A percentile compares a stretch with the other conserved stretches of the same genome.
Conservation (phyloP, 78 protist species). For the Dictyostelium brefeldianum region DNA sequence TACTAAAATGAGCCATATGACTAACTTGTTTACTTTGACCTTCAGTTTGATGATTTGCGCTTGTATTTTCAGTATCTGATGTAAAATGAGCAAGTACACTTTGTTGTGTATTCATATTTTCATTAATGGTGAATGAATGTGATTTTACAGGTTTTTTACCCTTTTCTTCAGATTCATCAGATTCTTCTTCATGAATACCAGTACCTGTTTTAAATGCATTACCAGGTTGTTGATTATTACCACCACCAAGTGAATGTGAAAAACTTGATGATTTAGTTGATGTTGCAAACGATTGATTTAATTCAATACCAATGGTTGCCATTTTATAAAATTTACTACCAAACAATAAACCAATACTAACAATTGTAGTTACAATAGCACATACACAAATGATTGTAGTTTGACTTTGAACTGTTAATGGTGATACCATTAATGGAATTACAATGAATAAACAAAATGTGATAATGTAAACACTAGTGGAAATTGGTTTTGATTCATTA, state of each 20-base stretch:
- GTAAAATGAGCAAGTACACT: conserved; percentile 4
- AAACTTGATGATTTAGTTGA: not conserved
- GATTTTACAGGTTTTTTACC: not conserved
- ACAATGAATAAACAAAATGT: conserved; percentile 56
- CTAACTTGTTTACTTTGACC: not conserved
- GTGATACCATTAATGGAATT: conserved; percentile 50
- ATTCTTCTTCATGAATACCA: not conserved
- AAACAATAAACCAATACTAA: conserved; percentile 5
- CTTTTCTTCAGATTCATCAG: not conserved
- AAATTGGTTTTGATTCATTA: conserved; percentile 37
- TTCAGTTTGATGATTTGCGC: too few species aligned
- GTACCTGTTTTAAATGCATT: too few species aligned
- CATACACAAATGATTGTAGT: conserved; percentile 21
- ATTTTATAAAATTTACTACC: conserved; percentile 28
- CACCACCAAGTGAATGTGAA: not conserved
- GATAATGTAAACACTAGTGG: conserved; percentile 19
- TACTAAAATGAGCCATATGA: not conserved
- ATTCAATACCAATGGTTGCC: not conserved
- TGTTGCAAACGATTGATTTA: conserved; percentile 11
- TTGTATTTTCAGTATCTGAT: not conserved
- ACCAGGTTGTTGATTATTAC: too few species aligned
- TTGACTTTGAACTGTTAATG: not conserved
- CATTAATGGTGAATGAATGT: too few species aligned
- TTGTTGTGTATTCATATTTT: not conserved
- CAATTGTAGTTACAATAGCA: not conserved